Conservation (phyloP, 352 stramenopile genomes). For the Aphanomyces euteiches region DNA sequence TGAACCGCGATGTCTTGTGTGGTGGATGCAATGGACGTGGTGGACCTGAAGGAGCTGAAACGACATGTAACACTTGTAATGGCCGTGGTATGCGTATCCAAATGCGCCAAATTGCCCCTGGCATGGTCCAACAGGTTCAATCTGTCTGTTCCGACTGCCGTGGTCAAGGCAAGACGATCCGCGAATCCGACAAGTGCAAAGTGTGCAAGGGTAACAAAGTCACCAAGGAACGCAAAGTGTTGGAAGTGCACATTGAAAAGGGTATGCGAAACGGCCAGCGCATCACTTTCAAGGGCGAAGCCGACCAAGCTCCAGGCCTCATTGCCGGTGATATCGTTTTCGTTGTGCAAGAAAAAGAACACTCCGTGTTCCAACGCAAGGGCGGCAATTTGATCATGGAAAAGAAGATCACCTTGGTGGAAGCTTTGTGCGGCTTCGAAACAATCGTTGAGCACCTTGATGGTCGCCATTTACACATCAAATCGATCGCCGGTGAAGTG, state of each 20-base stretch:
- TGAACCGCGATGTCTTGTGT: conserved; percentile 94
- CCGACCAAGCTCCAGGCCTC: conserved; percentile 92
- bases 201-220: conserved; percentile 92
- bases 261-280: conserved; percentile 97
- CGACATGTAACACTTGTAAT: conserved; percentile 91
- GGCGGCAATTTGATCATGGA: conserved; percentile 95
- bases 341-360: conserved; percentile 97
- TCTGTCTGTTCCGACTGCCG: conserved; percentile 91
- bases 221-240: conserved; percentile 95
- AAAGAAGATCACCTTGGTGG: conserved; percentile 93
- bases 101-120: conserved; percentile 95
- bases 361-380: conserved; percentile 94
- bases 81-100: conserved; percentile 94
- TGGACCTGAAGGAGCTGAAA: conserved; percentile 91
- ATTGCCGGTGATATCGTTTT: conserved; percentile 95
- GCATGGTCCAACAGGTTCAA: conserved; percentile 99
- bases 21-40: conserved; percentile 80
- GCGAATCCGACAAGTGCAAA: conserved; percentile 92
- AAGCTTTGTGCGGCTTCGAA: conserved; percentile 89
- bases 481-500: conserved; percentile 89
- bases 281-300: conserved; percentile 96
- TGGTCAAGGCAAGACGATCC: conserved; percentile 92
- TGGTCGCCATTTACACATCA: conserved; percentile 88
- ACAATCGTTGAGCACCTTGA: conserved; percentile 93
- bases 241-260: conserved; percentile 98